Percentiles rank a stretch among this genome's conserved stretches.
phyloP scores from a whole-genome alignment of 2,329 filamentous ascomycete species.

The Meredithiella fracta region DNA sequence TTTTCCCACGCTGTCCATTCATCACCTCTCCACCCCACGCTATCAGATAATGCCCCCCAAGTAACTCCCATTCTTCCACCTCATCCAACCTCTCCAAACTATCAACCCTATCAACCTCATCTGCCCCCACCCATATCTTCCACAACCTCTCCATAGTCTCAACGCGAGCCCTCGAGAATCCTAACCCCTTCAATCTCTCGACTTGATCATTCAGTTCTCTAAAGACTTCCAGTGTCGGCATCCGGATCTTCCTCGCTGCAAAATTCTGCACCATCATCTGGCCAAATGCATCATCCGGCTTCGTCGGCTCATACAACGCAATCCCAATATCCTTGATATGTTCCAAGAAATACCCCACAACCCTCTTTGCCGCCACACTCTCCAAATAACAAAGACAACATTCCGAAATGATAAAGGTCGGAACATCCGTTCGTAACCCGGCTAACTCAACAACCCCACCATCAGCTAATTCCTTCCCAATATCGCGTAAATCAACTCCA shows the following conservation, averaged over 20 bases:
- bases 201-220: slow-evolving; percentile 52
- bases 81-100: slow-evolving; percentile 79
- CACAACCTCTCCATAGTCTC: slow-evolving; percentile 45
- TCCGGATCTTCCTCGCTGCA: slow-evolving; percentile 59
- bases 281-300: slow-evolving; percentile 72
- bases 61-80: slow-evolving; percentile 78
- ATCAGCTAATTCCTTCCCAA: slow-evolving; percentile 21
- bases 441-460: slow-evolving; percentile 15
- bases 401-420: slow-evolving; percentile 80
- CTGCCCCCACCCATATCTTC: slow-evolving; percentile 51
- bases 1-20: slow-evolving; percentile 18
- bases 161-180: slow-evolving; percentile 36
- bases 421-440: slow-evolving; percentile 39
- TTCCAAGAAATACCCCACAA: slow-evolving; percentile 48
- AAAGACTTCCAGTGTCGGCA: slow-evolving; percentile 68
- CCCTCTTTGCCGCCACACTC: slow-evolving; percentile 41
- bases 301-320: slow-evolving; percentile 78
- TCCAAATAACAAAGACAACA: slow-evolving; percentile 88
- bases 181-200: slow-evolving; percentile 45
- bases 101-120: slow-evolving; percentile 67
- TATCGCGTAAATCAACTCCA: slow-evolving; percentile 51
- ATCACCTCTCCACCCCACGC: slow-evolving; percentile 67
- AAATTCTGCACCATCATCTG: slow-evolving; percentile 86
- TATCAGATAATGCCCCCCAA: slow-evolving; percentile 79
- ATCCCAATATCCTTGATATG: slow-evolving; percentile 36